Base-by-base conservation (phyloP, 2,329 filamentous ascomycete genomes). In the Helotiales sp. region DNA sequence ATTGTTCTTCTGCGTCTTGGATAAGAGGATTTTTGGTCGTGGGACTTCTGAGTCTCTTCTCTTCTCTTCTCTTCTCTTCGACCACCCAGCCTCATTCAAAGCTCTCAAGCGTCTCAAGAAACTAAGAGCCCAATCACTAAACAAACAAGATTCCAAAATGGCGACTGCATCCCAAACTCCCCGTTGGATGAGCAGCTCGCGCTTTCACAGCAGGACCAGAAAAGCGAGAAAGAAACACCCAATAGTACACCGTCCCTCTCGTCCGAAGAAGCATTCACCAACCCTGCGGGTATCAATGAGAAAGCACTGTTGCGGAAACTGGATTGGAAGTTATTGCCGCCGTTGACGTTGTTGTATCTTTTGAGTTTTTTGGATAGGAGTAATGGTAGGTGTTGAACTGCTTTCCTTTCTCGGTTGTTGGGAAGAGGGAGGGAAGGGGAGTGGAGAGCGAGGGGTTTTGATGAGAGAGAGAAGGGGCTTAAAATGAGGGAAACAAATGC, bases 331-430 rank as follows among this genome's bases (percentile, higher is more conserved):
- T 77, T 88, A 3, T 75, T 88, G 0, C 86, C 86, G 0, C 82
- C 84, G 0, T 82, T 88, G 1, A 85, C 85, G 0, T 73, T 87
- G 2, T 70, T 88, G 11, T 88, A 88, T 71, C 75, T 88, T 6
- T 74, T 87, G 0, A 87, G 84, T 0, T 88, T 88, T 68, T 75
- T 88, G 8, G 86, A 87, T 70, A 79, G 85, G 34, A 86, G 84
- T 72, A 88, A 88, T 78, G 85, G 59, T 62, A n/a, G 17, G 59
- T 43, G 20, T 37, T 17, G 2, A 11, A 17, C 15, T 43, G 17
- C 17, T 20, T 45, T 45, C 40, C 20, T 5, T 43, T 43, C 2
- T n/a, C 20, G n/a, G 10, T 34, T 34, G 30, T 5, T 34, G 30
- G 40, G 37, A 40, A 3, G 20, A 43, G 5, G 3, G 40, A 43